Evolutionary conservation across 306 rosid species (phyloP).

Genomic region (Coriaria nepalensis): DNA sequence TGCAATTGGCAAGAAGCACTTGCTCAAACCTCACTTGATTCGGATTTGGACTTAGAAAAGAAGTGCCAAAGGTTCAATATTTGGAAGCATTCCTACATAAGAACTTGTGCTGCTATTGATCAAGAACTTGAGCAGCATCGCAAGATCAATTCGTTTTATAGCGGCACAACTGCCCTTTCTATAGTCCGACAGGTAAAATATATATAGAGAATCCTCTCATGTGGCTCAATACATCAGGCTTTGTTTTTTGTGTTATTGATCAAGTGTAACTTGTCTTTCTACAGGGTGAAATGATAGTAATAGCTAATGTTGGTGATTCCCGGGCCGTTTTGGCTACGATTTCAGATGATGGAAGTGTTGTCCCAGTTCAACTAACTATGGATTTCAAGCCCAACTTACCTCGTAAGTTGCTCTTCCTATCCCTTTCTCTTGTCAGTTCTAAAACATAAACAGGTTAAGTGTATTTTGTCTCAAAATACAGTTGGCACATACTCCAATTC

Average conservation of each 20-base stretch:
- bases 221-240: background rate
- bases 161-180: slow-evolving; percentile 72
- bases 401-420: slow-evolving; percentile 36
- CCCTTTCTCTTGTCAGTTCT: background rate
- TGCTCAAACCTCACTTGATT: slow-evolving; percentile 34
- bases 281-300: slow-evolving; percentile 55
- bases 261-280: background rate
- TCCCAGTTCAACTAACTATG: slow-evolving; percentile 58
- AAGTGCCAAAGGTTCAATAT: slow-evolving; percentile 30
- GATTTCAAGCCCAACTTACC: slow-evolving; percentile 97
- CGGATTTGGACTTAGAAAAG: slow-evolving; percentile 27
- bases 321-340: slow-evolving; percentile 81
- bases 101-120: slow-evolving; percentile 66
- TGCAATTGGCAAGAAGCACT: slow-evolving; percentile 79
- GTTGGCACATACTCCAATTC: too few species aligned
- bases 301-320: slow-evolving; percentile 90
- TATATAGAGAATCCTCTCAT: too few species aligned
- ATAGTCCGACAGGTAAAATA: slow-evolving; percentile 62
- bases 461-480: too few species aligned
- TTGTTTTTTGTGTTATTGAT: background rate
- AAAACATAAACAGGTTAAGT: background rate
- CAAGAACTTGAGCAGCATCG: slow-evolving; percentile 43
- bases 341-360: slow-evolving; percentile 56
- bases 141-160: slow-evolving; percentile 54
- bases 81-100: slow-evolving; percentile 70